A percentile compares a stretch with the other conserved stretches of the same genome.
Evolutionary conservation across 352 stramenopile species (phyloP).

Genomic region (Pythium plurisporium): DNA sequence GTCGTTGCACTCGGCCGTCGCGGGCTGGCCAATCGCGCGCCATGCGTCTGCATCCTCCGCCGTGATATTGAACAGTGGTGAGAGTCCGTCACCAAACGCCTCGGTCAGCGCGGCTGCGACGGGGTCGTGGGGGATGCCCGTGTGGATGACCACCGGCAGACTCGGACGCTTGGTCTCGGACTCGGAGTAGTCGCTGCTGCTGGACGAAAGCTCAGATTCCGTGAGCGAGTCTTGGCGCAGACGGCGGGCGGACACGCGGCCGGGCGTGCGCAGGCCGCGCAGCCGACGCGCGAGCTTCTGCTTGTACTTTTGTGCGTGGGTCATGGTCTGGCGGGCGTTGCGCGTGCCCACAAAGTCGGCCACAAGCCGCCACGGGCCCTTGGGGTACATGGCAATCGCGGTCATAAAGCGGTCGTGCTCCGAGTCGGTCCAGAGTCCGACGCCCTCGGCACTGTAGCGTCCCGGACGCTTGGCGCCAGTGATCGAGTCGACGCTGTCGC

Average conservation of each 20-base stretch:
- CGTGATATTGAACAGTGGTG: background rate
- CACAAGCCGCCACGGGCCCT: constrained; percentile 25
- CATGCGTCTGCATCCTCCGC: background rate
- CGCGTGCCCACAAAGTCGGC: constrained; percentile 26
- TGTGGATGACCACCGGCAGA: constrained; percentile 13
- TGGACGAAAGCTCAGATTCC: constrained; percentile 5
- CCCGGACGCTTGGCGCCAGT: constrained; percentile 8
- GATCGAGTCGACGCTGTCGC: constrained; percentile 15
- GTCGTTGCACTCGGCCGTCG: background rate
- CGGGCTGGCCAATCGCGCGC: background rate
- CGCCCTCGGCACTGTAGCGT: constrained; percentile 12
- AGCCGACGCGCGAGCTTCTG: constrained; percentile 30
- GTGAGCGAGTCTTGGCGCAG: constrained; percentile 7
- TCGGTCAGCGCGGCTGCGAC: background rate
- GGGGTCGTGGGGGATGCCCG: constrained; percentile 1
- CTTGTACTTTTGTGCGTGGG: constrained; percentile 40
- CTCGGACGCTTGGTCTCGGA: background rate
- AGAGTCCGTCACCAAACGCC: background rate
- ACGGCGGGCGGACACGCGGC: constrained; percentile 1
- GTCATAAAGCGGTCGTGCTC: constrained; percentile 31
- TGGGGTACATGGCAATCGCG: constrained; percentile 26
- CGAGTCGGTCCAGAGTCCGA: constrained; percentile 22
- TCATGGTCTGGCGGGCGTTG: constrained; percentile 30
- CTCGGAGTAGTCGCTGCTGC: constrained; percentile 5
- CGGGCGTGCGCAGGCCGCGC: constrained; percentile 22